These are phyloP conservation scores for Penicillium turbatum DNA, from an alignment of 495 filamentous ascomycete species.

Conservation along the genomic window DNA sequence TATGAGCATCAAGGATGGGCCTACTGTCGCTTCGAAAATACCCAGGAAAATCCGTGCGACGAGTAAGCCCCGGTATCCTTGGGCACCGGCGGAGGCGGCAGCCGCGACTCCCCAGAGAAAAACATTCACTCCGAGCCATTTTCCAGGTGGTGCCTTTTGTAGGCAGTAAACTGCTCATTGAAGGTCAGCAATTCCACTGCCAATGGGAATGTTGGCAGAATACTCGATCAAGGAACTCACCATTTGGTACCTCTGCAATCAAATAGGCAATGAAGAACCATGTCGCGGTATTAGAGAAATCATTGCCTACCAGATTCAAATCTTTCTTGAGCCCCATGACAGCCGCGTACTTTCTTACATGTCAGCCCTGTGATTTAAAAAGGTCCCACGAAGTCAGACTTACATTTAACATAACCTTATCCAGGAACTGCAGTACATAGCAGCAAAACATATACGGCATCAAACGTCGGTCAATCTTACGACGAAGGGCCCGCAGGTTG, in stretches of 20 bases:
- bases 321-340: slow-evolving; percentile 53
- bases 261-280: slow-evolving; percentile 53
- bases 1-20: slow-evolving; percentile 51
- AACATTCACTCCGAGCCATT: slow-evolving; percentile 51
- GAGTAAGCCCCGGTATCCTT: slow-evolving; percentile 18
- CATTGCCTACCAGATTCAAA: slow-evolving; percentile 45
- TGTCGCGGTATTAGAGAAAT: slow-evolving; percentile 51
- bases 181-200: not conserved
- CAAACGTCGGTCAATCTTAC: slow-evolving; percentile 49
- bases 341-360: slow-evolving; percentile 42
- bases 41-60: slow-evolving; percentile 55
- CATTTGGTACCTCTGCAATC: slow-evolving; percentile 53
- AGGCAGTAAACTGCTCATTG: slow-evolving; percentile 25
- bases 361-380: not conserved
- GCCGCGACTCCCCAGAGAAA: slow-evolving; percentile 44
- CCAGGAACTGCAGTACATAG: slow-evolving; percentile 62
- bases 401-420: slow-evolving; percentile 62
- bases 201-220: not conserved
- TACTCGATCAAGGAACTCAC: slow-evolving; percentile 19
- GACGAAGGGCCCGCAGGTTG: slow-evolving; percentile 18
- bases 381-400: slow-evolving; percentile 9
- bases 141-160: slow-evolving; percentile 47
- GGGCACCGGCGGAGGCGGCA: slow-evolving; percentile 22
- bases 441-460: slow-evolving; percentile 56
- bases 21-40: slow-evolving; percentile 61